Evolutionary conservation across 2,329 filamentous ascomycete species (phyloP), one percentile per base, ranked within the genome.

Genomic region (Cordyceps javanica): DNA sequence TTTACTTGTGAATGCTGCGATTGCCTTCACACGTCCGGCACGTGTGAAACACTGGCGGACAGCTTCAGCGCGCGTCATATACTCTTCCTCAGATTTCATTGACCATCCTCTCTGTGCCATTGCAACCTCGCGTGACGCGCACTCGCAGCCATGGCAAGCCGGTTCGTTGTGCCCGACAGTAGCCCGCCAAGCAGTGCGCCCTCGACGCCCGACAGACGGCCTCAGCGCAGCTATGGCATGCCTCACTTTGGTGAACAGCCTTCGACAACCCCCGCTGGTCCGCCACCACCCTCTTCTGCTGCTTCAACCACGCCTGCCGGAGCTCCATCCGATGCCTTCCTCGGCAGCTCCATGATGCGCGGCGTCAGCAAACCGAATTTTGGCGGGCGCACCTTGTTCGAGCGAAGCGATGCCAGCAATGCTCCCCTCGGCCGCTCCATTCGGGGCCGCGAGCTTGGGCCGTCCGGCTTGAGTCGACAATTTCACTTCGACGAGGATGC

Each of bases 231-330:
- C 30, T 67, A 69, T 21, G 73, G 69, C 38, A 65, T 70, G 42
- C 76, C 75, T 41, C 69, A 69, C 38, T 73, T 75, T 39, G 74
- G 68, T 59, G 72, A 77, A 9, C 71, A 75, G 51, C 78, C 79
- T 7, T 78, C 80, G 38, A 82, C 78, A 2, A 83, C 81, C 2
- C 80, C 81, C 5, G 76, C 75, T 19, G 80, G 75, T 0, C 75
- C 76, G 28, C 78, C 80, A 10, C 78, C 80, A 11, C 77, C 76
- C 1, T 80, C 81, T 28, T 79, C 79, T 8, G 74, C 75, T 9
- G 75, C 76, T 5, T 82, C 79, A 44, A 83, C 82, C 68, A 82
- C 81, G 1, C 80, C 81, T 1, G 73, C 75, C 16, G 82, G 82
- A 57, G 80, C 80, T 16, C 81, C 81, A 0, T 80, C 81, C 23